These are phyloP conservation scores for Talaromyces sp. DNA, from an alignment of 2,329 filamentous ascomycete genomes.

Conservation along the genomic window DNA sequence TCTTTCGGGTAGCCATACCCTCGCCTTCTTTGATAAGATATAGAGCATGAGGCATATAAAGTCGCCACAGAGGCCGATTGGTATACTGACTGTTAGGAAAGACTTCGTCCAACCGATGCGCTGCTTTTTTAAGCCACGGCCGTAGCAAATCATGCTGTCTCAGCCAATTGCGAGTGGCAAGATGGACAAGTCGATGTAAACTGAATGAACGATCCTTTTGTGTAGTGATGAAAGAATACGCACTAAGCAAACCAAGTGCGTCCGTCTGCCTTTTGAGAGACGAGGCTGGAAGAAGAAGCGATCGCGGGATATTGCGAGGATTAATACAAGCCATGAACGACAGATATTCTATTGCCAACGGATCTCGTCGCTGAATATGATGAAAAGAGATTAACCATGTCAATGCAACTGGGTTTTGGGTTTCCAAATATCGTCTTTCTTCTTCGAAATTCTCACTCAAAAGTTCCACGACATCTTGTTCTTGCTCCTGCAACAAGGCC, in stretches of 20 bases:
- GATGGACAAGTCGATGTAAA: constrained; percentile 29
- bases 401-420: background rate
- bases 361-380: background rate
- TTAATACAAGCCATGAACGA: background rate
- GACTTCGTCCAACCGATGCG: constrained; percentile 9
- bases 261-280: background rate
- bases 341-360: background rate
- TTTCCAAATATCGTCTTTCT: background rate
- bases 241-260: background rate
- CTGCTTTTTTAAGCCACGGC: constrained; percentile 10
- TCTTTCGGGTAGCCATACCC: background rate
- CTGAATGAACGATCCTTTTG: background rate
- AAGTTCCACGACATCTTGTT: background rate
- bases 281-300: background rate
- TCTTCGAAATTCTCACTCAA: background rate
- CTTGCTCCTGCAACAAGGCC: background rate
- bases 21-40: background rate
- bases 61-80: constrained; percentile 18
- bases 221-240: background rate
- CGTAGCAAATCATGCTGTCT: constrained; percentile 20
- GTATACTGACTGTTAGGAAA: constrained; percentile 21
- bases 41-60: constrained; percentile 24
- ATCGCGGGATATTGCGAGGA: background rate
- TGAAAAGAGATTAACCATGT: background rate
- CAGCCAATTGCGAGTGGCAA: constrained; percentile 35